A percentile compares a stretch with the other conserved stretches of the same genome.
phyloP scores from a whole-genome alignment of 2,329 filamentous ascomycete species.

The Helminthosporium solani region DNA sequence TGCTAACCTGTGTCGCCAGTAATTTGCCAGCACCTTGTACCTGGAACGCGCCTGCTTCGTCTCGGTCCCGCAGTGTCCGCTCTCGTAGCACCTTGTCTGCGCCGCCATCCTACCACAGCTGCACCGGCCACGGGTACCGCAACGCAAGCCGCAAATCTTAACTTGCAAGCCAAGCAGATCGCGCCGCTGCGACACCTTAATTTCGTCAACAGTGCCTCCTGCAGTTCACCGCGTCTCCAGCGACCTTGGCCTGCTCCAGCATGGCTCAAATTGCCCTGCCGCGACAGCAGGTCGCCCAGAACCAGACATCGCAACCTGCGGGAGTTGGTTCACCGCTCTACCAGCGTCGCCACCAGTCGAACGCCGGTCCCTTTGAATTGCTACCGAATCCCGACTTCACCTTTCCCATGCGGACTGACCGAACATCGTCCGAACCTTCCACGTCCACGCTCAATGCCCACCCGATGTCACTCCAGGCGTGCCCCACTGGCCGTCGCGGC shows the following conservation, averaged over 20 bases:
- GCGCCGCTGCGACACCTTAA: constrained; percentile 28
- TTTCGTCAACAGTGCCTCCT: constrained; percentile 26
- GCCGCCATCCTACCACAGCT: constrained; percentile 26
- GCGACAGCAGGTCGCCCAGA: constrained; percentile 41
- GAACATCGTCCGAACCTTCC: constrained; percentile 29
- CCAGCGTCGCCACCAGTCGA: constrained; percentile 36
- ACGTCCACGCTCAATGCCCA: constrained; percentile 36
- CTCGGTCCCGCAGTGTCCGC: constrained; percentile 34
- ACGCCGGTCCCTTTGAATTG: constrained; percentile 44
- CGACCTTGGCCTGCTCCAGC: constrained; percentile 26
- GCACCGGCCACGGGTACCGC: constrained; percentile 22
- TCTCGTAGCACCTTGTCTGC: constrained; percentile 29
- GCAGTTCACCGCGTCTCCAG: constrained; percentile 24
- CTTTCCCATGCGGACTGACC: constrained; percentile 46
- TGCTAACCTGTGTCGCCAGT: constrained; percentile 35
- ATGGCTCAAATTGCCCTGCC: constrained; percentile 43
- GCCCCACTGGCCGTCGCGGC: constrained; percentile 35
- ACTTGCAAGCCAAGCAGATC: constrained; percentile 22
- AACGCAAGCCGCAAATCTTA: constrained; percentile 22
- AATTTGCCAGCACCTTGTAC: constrained; percentile 38
- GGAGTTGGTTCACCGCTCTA: constrained; percentile 40
- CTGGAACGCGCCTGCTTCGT: constrained; percentile 43
- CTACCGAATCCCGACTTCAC: constrained; percentile 52
- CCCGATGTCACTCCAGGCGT: constrained; percentile 41
- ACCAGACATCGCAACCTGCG: constrained; percentile 35